Conservation (phyloP, 306 rosid species). For the Gleditsia sinensis region DNA sequence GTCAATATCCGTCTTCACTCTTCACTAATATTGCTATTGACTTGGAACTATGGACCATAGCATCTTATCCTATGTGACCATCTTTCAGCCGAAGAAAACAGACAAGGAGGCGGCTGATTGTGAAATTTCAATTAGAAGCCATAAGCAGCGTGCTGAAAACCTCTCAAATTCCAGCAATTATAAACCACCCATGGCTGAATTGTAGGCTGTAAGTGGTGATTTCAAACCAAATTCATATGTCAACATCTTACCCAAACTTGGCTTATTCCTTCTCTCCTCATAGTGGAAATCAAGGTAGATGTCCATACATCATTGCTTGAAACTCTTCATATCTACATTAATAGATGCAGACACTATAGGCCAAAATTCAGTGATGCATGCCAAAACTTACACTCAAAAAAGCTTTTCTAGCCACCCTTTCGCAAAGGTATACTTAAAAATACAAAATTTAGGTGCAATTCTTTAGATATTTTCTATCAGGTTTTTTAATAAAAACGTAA, state of each 20-base stretch:
- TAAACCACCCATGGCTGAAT: no score
- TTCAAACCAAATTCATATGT: background rate
- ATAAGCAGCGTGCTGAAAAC: background rate
- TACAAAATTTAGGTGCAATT: no score
- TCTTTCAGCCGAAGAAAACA: background rate
- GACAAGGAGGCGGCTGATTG: background rate
- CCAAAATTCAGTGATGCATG: conserved; percentile 28
- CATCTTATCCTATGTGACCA: conserved; percentile 1
- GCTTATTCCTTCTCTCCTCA: background rate
- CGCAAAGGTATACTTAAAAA: background rate
- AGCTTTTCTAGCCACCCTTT: conserved; percentile 21
- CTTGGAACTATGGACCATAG: background rate
- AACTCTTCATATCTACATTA: conserved; percentile 23
- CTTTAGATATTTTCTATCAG: no score
- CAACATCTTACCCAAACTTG: background rate
- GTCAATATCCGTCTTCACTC: no score
- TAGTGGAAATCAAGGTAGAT: background rate
- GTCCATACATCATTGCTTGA: background rate
- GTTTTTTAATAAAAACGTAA: no score
- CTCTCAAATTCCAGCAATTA: background rate
- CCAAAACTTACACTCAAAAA: conserved; percentile 2
- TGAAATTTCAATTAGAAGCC: background rate
- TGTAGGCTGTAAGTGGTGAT: background rate
- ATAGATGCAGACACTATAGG: conserved; percentile 10
- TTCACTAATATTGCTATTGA: background rate